These are phyloP conservation scores for Microdochium paspali DNA, from an alignment of 2,329 filamentous ascomycete genomes.

Conservation along the genomic window DNA sequence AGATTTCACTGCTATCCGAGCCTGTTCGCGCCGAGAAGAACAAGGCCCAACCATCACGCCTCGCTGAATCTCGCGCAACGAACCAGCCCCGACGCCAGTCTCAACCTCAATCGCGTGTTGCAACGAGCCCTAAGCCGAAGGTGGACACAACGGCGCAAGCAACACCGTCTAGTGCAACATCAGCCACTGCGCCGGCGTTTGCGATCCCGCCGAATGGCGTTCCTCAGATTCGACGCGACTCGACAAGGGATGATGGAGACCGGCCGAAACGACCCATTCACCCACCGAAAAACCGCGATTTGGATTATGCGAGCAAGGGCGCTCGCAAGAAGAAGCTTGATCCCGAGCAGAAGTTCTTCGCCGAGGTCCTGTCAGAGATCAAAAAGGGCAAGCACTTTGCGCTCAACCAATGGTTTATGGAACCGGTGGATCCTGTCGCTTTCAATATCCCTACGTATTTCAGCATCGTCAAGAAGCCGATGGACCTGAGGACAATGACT, in stretches of 20 bases:
- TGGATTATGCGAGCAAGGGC: conserved; percentile 68
- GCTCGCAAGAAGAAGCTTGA: conserved; percentile 88
- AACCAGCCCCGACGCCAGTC: conserved; percentile 23
- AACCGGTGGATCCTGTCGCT: conserved; percentile 86
- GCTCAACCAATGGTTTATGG: conserved; percentile 66
- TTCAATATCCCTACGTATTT: conserved; percentile 91
- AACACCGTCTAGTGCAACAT: conserved; percentile 21
- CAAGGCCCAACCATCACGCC: conserved; percentile 35
- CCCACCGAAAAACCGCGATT: conserved; percentile 79
- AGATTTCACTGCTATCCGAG: conserved; percentile 37
- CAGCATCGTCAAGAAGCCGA: conserved; percentile 89
- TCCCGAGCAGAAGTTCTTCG: conserved; percentile 82
- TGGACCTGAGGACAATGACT: conserved; percentile 82
- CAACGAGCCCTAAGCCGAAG: conserved; percentile 25
- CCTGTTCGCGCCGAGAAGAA: conserved; percentile 52
- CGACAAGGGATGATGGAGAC: conserved; percentile 63
- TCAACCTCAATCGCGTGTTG: conserved; percentile 14
- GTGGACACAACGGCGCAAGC: conserved; percentile 13
- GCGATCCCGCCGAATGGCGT: conserved; percentile 69
- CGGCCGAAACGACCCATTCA: conserved; percentile 91
- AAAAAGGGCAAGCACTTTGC: conserved; percentile 61
- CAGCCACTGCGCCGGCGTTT: conserved; percentile 50
- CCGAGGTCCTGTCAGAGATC: conserved; percentile 70
- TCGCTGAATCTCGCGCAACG: conserved; percentile 32
- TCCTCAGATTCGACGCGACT: conserved; percentile 78